Percentiles rank a stretch among this genome's conserved stretches.
These are phyloP conservation scores for Talaromyces sp. DNA, from an alignment of 2,329 filamentous ascomycete genomes.

Conservation along the genomic window DNA sequence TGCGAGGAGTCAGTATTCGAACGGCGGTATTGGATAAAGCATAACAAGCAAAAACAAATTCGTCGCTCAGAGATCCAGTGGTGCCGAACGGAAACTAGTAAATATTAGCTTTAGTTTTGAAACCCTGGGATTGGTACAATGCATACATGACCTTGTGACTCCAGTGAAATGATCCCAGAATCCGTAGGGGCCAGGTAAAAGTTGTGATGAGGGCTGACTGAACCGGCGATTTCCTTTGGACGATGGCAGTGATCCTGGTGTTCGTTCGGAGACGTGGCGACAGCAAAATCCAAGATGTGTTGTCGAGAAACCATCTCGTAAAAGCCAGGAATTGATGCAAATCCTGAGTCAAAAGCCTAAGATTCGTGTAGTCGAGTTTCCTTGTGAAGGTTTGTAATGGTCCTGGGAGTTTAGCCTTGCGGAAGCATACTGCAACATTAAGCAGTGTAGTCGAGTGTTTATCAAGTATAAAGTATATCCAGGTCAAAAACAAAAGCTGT, in stretches of 20 bases:
- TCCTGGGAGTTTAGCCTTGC: neutral
- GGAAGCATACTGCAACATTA: conserved; percentile 11
- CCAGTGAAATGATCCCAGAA: neutral
- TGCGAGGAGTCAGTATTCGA: conserved; percentile 19
- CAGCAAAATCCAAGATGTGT: neutral
- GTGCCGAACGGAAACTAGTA: neutral
- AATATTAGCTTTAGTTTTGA: conserved; percentile 1
- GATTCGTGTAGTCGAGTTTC: too few relatives aligned
- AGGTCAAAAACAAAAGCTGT: neutral
- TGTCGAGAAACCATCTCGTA: too few relatives aligned
- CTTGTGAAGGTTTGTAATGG: neutral
- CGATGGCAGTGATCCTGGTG: neutral
- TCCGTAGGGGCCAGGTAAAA: neutral
- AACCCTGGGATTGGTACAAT: neutral
- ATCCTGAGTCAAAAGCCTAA: neutral
- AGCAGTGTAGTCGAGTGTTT: neutral
- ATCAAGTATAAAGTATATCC: neutral
- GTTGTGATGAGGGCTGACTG: neutral
- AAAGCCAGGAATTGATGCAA: neutral
- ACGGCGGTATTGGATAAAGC: conserved; percentile 5
- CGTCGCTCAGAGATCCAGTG: conserved; percentile 11
- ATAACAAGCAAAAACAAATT: conserved; percentile 10
- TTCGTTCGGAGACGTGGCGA: neutral
- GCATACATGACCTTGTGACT: conserved; percentile 1
- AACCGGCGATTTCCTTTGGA: neutral